phyloP scores from a whole-genome alignment of 2,329 filamentous ascomycete genomes.

The Alternaria arbusti region DNA sequence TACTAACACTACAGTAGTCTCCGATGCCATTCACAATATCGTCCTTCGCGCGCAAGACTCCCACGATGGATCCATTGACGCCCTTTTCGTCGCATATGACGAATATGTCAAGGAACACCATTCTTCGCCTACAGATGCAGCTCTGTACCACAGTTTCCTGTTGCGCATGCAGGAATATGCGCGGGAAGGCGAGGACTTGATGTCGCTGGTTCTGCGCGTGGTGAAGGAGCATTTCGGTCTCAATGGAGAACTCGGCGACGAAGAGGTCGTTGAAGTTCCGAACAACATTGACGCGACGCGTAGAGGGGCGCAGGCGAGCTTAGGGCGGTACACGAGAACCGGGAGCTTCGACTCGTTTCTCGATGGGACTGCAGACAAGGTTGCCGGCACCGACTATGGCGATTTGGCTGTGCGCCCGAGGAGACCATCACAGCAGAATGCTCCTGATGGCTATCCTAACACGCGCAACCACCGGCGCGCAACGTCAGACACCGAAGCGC shows the following conservation, averaged over 20 bases:
- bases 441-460: slow-evolving; percentile 12
- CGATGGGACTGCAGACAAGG: slow-evolving; percentile 61
- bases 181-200: slow-evolving; percentile 54
- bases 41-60: slow-evolving; percentile 73
- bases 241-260: slow-evolving; percentile 67
- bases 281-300: slow-evolving; percentile 36
- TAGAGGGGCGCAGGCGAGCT: slow-evolving; percentile 29
- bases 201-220: slow-evolving; percentile 73
- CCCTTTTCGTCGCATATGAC: slow-evolving; percentile 83
- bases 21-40: slow-evolving; percentile 78
- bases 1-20: slow-evolving; percentile 62
- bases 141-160: slow-evolving; percentile 77
- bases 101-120: slow-evolving; percentile 73
- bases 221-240: slow-evolving; percentile 62
- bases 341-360: slow-evolving; percentile 67
- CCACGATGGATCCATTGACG: slow-evolving; percentile 69
- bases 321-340: slow-evolving; percentile 45
- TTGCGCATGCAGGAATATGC: slow-evolving; percentile 66
- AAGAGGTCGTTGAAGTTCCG: slow-evolving; percentile 47
- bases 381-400: slow-evolving; percentile 49
- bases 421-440: slow-evolving; percentile 19
- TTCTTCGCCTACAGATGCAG: slow-evolving; percentile 74
- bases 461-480: slow-evolving; percentile 25
- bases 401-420: slow-evolving; percentile 26
- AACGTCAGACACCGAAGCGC: slow-evolving; percentile 34